Conservation (phyloP, 2,329 filamentous ascomycete species). For the Sporothrix pallida region DNA sequence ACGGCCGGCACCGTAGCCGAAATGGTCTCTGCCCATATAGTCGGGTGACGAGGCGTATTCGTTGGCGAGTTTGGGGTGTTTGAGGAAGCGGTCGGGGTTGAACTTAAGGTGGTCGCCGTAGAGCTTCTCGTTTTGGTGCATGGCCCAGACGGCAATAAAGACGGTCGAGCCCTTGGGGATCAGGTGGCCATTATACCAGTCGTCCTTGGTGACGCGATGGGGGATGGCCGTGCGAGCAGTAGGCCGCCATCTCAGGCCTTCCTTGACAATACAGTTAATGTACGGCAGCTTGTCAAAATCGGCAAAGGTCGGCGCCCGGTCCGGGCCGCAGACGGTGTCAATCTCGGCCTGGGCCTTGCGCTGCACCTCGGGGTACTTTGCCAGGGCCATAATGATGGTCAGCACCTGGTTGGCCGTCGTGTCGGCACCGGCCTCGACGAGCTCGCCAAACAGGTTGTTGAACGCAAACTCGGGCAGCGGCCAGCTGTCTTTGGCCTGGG, state of each 20-base stretch:
- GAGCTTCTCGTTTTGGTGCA: neutral
- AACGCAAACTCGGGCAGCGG: neutral
- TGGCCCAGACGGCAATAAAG: neutral
- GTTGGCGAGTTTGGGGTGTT: neutral
- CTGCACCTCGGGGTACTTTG: neutral
- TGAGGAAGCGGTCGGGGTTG: neutral
- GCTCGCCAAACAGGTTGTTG: neutral
- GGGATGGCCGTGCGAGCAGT: neutral
- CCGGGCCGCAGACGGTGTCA: neutral
- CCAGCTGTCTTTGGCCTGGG: neutral
- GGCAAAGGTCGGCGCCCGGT: neutral
- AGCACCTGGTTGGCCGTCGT: too few species aligned
- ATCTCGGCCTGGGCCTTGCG: neutral
- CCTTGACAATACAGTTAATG: neutral
- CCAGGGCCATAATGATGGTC: neutral
- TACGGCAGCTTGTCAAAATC: neutral
- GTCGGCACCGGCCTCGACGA: neutral
- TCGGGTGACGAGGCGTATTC: neutral
- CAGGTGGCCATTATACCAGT: neutral
- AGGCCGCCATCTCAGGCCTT: neutral
- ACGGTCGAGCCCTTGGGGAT: neutral
- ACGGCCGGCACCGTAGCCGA: conserved; percentile 2
- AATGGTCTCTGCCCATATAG: neutral
- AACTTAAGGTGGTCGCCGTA: neutral
- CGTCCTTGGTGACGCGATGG: neutral